phyloP scores from a whole-genome alignment of 495 filamentous ascomycete species.

The Aspergillus asperescens region DNA sequence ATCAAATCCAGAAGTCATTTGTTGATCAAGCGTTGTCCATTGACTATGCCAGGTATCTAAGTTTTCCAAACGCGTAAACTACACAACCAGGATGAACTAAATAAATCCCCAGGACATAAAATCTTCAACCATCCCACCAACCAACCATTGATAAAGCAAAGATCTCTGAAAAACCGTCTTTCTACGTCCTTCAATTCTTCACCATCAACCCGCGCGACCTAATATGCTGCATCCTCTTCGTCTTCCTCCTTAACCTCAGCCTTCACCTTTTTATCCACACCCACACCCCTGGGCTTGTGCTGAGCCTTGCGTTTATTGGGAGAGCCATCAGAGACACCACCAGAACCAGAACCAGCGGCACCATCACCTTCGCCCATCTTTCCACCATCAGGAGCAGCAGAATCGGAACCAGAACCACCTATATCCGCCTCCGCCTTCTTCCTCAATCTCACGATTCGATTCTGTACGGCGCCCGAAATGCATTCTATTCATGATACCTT shows the following conservation, averaged over 20 bases:
- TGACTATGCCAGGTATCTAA: too few relatives aligned
- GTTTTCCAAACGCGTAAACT: too few relatives aligned
- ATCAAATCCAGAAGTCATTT: too few relatives aligned
- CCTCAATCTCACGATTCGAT: conserved; percentile 9
- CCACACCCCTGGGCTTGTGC: background rate
- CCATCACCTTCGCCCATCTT: background rate
- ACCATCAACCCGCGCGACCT: too few relatives aligned
- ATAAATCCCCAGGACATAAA: too few relatives aligned
- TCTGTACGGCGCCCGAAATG: conserved; percentile 8
- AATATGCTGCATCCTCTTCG: background rate
- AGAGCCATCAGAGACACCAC: background rate
- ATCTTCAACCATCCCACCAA: too few relatives aligned
- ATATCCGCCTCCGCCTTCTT: background rate
- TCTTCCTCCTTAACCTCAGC: background rate
- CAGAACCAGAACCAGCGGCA: background rate
- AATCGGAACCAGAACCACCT: background rate
- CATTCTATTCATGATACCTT: too few relatives aligned
- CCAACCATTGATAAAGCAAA: too few relatives aligned
- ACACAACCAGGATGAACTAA: too few relatives aligned
- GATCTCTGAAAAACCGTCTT: too few relatives aligned
- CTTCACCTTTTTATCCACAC: background rate
- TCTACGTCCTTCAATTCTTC: too few relatives aligned
- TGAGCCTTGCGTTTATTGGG: background rate
- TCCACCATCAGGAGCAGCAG: background rate
- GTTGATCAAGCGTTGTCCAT: too few relatives aligned